A percentile compares a stretch with the other conserved stretches of the same genome.
Evolutionary conservation across 257 asterid genomes (phyloP).

Genomic region (Solanum sparsipilum): DNA sequence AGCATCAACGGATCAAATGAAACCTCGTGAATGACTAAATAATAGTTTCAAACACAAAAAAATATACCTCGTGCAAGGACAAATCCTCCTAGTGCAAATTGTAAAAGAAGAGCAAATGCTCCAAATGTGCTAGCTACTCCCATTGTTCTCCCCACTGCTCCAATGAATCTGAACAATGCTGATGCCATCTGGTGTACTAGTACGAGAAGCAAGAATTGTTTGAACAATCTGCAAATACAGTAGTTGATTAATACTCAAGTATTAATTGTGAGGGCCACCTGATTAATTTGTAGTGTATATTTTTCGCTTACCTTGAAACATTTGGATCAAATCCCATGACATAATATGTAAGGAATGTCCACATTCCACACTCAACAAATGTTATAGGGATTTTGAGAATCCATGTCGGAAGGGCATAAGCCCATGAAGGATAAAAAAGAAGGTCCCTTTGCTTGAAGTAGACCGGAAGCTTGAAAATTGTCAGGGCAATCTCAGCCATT

Average conservation of each 20-base stretch:
- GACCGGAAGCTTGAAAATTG: constrained; percentile 55
- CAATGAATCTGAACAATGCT: constrained; percentile 51
- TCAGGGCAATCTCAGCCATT: constrained; percentile 46
- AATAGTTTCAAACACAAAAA: not conserved
- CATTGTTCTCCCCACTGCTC: constrained; percentile 66
- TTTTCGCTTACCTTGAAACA: constrained; percentile 29
- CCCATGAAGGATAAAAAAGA: constrained; percentile 53
- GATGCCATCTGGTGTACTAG: constrained; percentile 33
- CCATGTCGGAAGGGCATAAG: constrained; percentile 55
- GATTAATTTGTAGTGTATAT: not conserved
- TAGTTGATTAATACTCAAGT: not conserved
- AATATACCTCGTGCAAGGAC: constrained; percentile 49
- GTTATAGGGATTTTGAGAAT: constrained; percentile 43
- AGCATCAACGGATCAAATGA: not conserved
- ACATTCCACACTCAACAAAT: constrained; percentile 36
- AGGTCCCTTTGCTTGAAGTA: constrained; percentile 53
- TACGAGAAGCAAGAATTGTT: constrained; percentile 41
- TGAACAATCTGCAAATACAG: constrained; percentile 28
- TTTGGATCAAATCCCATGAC: constrained; percentile 68
- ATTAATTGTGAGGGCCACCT: not conserved
- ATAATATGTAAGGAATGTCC: constrained; percentile 48
- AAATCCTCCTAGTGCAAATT: constrained; percentile 60
- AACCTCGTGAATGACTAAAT: not conserved
- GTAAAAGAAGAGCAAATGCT: constrained; percentile 41
- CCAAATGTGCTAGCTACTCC: constrained; percentile 62